phyloP scores from a whole-genome alignment of 768 basidiomycete species.

The Brasilioporus rufonigricans region DNA sequence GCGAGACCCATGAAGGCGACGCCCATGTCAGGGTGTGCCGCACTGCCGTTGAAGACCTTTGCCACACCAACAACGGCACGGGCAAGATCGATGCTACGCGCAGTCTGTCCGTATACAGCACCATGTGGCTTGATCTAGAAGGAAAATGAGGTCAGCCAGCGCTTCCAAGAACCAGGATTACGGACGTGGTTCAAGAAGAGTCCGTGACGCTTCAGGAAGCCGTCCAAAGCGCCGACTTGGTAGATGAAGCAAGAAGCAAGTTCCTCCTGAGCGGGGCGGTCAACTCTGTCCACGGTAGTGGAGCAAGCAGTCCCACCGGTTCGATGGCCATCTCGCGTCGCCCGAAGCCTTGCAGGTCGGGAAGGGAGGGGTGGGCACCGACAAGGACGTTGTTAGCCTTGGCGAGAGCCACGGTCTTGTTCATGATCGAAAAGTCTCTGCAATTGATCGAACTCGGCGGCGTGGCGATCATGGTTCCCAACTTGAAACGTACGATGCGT shows the following conservation, averaged over 20 bases:
- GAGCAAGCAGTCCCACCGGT: constrained; percentile 41
- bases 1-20: constrained; percentile 64
- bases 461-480: background rate
- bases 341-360: constrained; percentile 64
- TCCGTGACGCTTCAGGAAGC: constrained; percentile 54
- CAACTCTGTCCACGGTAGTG: background rate
- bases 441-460: background rate
- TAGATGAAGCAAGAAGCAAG: constrained; percentile 58
- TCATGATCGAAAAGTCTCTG: constrained; percentile 66
- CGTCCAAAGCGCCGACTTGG: constrained; percentile 63
- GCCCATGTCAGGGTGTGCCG: constrained; percentile 13
- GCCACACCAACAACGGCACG: constrained; percentile 53
- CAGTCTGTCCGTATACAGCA: constrained; percentile 58
- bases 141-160: constrained; percentile 16
- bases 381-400: constrained; percentile 53
- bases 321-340: constrained; percentile 62
- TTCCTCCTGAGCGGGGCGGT: constrained; percentile 41
- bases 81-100: constrained; percentile 53
- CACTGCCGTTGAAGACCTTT: constrained; percentile 43
- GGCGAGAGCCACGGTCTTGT: constrained; percentile 56
- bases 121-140: constrained; percentile 60
- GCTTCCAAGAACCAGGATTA: constrained; percentile 32
- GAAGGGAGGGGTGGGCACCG: constrained; percentile 65
- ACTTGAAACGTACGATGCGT: constrained; percentile 47
- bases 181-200: constrained; percentile 56